Percentiles rank a stretch among this genome's conserved stretches.
These are phyloP conservation scores for Pisolithus marmoratus DNA, from an alignment of 768 basidiomycete species.

Conservation along the genomic window DNA sequence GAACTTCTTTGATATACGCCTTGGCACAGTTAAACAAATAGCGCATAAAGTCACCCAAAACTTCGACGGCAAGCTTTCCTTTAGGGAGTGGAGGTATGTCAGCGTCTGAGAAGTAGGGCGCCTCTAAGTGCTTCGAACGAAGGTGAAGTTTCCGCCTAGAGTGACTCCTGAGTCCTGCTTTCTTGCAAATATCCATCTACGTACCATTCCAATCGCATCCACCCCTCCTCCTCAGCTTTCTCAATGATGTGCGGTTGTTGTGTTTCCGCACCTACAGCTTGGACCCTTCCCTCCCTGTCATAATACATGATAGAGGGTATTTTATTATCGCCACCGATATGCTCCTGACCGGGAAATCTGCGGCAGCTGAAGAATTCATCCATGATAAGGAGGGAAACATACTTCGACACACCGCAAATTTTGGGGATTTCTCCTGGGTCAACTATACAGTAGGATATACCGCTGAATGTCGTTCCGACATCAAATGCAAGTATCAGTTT, in stretches of 20 bases:
- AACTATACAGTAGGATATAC: conserved; percentile 34
- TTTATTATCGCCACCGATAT: conserved; percentile 31
- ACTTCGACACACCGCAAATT: conserved; percentile 20
- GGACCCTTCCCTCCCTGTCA: conserved; percentile 30
- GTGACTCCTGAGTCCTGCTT: not conserved
- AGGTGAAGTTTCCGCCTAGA: conserved; percentile 32
- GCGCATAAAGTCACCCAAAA: conserved; percentile 39
- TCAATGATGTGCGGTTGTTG: conserved; percentile 27
- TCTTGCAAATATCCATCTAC: not conserved
- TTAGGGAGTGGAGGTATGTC: conserved; percentile 30
- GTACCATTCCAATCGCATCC: conserved; percentile 40
- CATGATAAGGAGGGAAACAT: not conserved
- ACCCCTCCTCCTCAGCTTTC: conserved; percentile 32
- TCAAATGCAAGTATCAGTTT: conserved; percentile 32
- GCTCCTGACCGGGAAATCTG: conserved; percentile 35
- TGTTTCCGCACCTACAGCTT: conserved; percentile 38
- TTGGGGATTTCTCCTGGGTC: conserved; percentile 26
- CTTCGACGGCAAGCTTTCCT: conserved; percentile 29
- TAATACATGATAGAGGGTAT: conserved; percentile 44
- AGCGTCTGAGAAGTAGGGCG: conserved; percentile 16
- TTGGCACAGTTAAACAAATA: conserved; percentile 40
- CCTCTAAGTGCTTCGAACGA: conserved; percentile 20
- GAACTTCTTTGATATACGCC: conserved; percentile 40
- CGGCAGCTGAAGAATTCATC: conserved; percentile 1
- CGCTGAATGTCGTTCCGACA: conserved; percentile 33